phyloP scores from a whole-genome alignment of 2,329 filamentous ascomycete species.

The Fonsecaea monophora region DNA sequence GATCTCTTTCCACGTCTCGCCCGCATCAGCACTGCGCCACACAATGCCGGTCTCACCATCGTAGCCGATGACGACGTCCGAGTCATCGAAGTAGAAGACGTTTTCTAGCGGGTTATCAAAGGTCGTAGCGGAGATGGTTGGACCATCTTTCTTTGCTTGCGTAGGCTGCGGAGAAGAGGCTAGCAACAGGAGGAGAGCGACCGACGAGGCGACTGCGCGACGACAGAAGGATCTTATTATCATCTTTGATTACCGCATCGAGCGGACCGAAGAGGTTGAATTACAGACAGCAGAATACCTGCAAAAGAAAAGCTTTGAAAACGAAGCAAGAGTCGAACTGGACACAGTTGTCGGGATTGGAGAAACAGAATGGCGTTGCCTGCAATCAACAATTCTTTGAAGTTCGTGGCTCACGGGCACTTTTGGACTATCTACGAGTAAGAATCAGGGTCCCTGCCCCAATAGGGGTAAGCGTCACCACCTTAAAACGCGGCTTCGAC shows the following conservation, averaged over 20 bases:
- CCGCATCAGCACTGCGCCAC: constrained; percentile 81
- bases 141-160: constrained; percentile 66
- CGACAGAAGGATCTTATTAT: constrained; percentile 35
- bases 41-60: constrained; percentile 69
- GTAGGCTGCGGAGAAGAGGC: constrained; percentile 27
- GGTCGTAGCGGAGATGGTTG: constrained; percentile 67
- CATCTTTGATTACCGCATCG: constrained; percentile 38
- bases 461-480: constrained; percentile 14
- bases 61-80: constrained; percentile 78
- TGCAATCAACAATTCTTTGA: constrained; percentile 24
- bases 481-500: constrained; percentile 15
- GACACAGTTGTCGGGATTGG: constrained; percentile 29
- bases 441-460: constrained; percentile 13
- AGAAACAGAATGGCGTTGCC: constrained; percentile 25
- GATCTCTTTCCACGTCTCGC: constrained; percentile 74
- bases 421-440: background rate
- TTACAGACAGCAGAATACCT: constrained; percentile 18
- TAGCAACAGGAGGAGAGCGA: constrained; percentile 33
- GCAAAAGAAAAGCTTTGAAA: constrained; percentile 16
- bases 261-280: constrained; percentile 10
- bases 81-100: constrained; percentile 90
- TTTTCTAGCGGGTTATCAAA: constrained; percentile 72
- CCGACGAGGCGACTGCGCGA: constrained; percentile 30
- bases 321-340: constrained; percentile 19
- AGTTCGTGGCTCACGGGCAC: constrained; percentile 21